Evolutionary conservation across 768 basidiomycete species (phyloP).

Genomic region (Boletus fagicola): DNA sequence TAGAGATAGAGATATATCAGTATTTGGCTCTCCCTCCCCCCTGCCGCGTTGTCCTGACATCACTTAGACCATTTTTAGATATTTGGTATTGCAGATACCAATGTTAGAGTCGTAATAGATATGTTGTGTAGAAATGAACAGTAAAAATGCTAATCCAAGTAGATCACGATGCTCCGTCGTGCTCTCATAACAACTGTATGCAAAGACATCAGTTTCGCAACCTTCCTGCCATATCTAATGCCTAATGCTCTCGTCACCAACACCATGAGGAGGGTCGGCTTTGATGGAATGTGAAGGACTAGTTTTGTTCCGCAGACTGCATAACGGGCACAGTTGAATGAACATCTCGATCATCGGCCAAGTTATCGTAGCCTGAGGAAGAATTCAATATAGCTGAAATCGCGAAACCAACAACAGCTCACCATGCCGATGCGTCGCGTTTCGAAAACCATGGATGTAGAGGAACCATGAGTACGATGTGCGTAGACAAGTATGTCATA

Average conservation of each 20-base stretch:
- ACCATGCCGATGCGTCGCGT: conserved; percentile 60
- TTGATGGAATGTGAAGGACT: conserved; percentile 21
- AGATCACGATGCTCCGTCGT: not conserved
- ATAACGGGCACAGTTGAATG: conserved; percentile 56
- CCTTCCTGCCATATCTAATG: conserved; percentile 1
- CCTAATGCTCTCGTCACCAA: conserved; percentile 25
- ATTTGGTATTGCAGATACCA: conserved; percentile 9
- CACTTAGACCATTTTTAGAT: conserved; percentile 2
- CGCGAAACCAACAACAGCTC: conserved; percentile 26
- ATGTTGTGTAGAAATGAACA: conserved; percentile 13
- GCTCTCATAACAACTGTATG: not conserved
- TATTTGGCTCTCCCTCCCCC: not conserved
- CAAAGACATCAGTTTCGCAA: not conserved
- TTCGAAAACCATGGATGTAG: conserved; percentile 55
- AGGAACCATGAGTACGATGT: conserved; percentile 56
- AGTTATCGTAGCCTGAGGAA: conserved; percentile 58
- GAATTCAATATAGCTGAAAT: conserved; percentile 4
- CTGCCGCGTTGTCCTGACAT: not conserved
- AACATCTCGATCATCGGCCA: conserved; percentile 77
- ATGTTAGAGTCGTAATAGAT: conserved; percentile 11
- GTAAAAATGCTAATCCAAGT: conserved; percentile 9
- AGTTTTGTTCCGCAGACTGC: conserved; percentile 43
- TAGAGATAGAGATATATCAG: conserved; percentile 2
- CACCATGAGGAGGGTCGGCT: conserved; percentile 14
- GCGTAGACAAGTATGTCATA: conserved; percentile 69